phyloP scores from a whole-genome alignment of 2,329 filamentous ascomycete genomes.

The Calonectria montana region DNA sequence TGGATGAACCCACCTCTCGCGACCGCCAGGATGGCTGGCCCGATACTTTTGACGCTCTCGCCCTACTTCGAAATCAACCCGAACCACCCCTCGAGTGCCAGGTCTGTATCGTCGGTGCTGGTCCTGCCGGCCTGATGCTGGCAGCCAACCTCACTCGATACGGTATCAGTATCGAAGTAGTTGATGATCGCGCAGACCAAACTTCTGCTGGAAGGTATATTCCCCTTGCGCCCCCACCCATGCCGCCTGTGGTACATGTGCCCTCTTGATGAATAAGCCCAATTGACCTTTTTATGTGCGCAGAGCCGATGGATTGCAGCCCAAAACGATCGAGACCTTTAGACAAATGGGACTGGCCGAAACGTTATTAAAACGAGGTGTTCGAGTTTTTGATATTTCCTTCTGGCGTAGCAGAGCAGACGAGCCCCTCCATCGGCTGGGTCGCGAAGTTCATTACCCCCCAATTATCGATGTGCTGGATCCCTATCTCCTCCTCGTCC shows the following conservation, averaged over 20 bases:
- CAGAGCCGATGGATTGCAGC: slow-evolving; percentile 78
- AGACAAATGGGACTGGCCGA: slow-evolving; percentile 80
- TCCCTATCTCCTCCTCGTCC: slow-evolving; percentile 69
- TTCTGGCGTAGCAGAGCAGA: slow-evolving; percentile 73
- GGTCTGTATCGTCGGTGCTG: slow-evolving; percentile 66
- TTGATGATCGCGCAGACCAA: slow-evolving; percentile 76
- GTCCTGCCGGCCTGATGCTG: slow-evolving; percentile 67
- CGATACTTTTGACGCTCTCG: slow-evolving; percentile 57
- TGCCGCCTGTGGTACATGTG: slow-evolving; percentile 11
- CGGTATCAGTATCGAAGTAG: slow-evolving; percentile 72
- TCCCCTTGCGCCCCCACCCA: background rate
- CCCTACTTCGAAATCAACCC: slow-evolving; percentile 60
- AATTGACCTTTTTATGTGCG: slow-evolving; percentile 31
- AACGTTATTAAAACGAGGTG: slow-evolving; percentile 72
- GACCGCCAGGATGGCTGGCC: slow-evolving; percentile 46
- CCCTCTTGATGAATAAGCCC: slow-evolving; percentile 3
- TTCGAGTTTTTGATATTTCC: slow-evolving; percentile 78
- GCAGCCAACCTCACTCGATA: slow-evolving; percentile 69
- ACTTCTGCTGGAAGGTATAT: slow-evolving; percentile 72
- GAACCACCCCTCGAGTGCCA: slow-evolving; percentile 58
- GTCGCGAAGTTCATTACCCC: slow-evolving; percentile 77
- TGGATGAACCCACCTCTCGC: slow-evolving; percentile 40
- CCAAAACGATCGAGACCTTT: slow-evolving; percentile 83
- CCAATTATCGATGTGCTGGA: slow-evolving; percentile 67
- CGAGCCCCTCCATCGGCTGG: slow-evolving; percentile 67